Evolutionary conservation across 2,329 filamentous ascomycete species (phyloP).

Genomic region (Capronia americana): DNA sequence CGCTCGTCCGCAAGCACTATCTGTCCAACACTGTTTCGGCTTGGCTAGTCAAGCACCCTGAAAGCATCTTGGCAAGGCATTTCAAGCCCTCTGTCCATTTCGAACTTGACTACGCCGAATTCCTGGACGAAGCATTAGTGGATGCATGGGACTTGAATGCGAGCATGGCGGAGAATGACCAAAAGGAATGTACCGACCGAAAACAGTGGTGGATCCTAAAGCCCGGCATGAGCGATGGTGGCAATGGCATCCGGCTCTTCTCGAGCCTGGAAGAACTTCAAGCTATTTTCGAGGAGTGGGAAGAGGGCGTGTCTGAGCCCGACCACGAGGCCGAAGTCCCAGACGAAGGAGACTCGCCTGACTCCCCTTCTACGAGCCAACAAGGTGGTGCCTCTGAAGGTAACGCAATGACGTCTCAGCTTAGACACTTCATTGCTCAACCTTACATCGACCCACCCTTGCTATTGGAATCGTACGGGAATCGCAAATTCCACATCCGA

Average conservation of each 20-base stretch:
- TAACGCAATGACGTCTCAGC: slow-evolving; percentile 79
- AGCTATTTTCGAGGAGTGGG: slow-evolving; percentile 90
- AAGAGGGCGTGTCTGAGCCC: slow-evolving; percentile 70
- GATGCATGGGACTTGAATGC: slow-evolving; percentile 88
- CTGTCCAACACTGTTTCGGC: slow-evolving; percentile 80
- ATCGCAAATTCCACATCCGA: slow-evolving; percentile 91
- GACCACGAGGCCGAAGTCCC: slow-evolving; percentile 65
- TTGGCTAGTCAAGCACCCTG: slow-evolving; percentile 84
- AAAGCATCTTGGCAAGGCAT: slow-evolving; percentile 70
- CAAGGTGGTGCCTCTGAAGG: slow-evolving; percentile 50
- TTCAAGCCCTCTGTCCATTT: slow-evolving; percentile 83
- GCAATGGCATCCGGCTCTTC: slow-evolving; percentile 91
- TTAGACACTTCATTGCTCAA: slow-evolving; percentile 95
- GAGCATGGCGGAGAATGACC: slow-evolving; percentile 74
- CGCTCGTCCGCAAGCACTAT: slow-evolving; percentile 95
- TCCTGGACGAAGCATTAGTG: slow-evolving; percentile 88
- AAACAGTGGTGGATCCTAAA: slow-evolving; percentile 98
- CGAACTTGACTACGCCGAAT: slow-evolving; percentile 96
- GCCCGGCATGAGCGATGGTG: slow-evolving; percentile 95
- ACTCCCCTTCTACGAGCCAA: slow-evolving; percentile 42
- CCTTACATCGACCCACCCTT: slow-evolving; percentile 92
- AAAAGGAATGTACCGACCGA: slow-evolving; percentile 45
- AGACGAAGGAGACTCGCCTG: slow-evolving; percentile 40
- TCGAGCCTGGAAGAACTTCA: slow-evolving; percentile 83
- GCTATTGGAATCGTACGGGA: slow-evolving; percentile 66